These are phyloP conservation scores for Ophiocordyceps robertsii DNA, from an alignment of 2,329 filamentous ascomycete genomes.

Conservation along the genomic window DNA sequence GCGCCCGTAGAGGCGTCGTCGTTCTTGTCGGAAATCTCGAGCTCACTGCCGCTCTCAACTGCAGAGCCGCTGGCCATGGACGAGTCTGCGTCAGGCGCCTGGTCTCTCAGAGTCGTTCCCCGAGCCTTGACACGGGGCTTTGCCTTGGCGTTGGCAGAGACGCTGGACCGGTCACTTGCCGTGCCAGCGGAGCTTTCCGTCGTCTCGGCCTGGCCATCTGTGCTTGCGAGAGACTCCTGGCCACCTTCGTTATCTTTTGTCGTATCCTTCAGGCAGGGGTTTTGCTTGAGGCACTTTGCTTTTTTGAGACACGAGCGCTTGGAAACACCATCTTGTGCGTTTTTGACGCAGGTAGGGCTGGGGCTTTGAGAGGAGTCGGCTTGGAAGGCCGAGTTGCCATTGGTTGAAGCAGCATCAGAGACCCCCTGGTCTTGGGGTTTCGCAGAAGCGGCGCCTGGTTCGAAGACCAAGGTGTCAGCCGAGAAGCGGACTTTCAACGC, in stretches of 20 bases:
- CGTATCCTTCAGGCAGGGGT: neutral
- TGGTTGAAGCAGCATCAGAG: neutral
- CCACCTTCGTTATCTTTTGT: neutral
- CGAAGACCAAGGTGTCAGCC: too few relatives aligned
- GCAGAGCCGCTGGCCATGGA: neutral
- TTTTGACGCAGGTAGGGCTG: neutral
- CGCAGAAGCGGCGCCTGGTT: too few relatives aligned
- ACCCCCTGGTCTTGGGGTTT: too few relatives aligned
- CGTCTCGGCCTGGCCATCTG: neutral
- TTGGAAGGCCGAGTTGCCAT: neutral
- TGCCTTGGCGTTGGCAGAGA: neutral
- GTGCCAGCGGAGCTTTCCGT: neutral
- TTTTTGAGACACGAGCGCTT: conserved; percentile 1
- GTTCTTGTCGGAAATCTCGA: conserved; percentile 1
- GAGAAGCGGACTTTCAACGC: too few relatives aligned
- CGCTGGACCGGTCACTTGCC: neutral
- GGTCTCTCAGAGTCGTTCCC: neutral
- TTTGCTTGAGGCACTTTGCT: neutral
- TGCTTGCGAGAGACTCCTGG: neutral
- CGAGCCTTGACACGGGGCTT: neutral
- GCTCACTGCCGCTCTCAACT: neutral
- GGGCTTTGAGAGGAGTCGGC: neutral
- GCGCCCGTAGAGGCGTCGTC: conserved; percentile 2
- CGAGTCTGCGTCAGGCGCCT: neutral
- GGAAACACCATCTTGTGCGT: too few relatives aligned